phyloP scores from a whole-genome alignment of 371 early-diverging fungal species.

The Lichtheimia corymbifera region DNA sequence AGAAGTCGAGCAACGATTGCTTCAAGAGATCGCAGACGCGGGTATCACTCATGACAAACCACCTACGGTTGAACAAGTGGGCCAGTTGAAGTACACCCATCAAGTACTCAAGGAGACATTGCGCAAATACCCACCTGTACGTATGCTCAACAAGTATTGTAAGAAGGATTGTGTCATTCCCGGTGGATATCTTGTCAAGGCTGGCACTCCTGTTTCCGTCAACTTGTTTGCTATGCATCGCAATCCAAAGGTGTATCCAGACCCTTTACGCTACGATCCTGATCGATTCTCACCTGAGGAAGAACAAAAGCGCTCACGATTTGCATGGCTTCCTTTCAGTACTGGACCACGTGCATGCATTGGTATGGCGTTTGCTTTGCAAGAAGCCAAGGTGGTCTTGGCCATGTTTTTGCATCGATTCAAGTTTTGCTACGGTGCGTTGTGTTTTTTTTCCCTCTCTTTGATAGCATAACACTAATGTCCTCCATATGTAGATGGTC shows the following conservation, averaged over 20 bases:
- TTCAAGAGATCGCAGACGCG: slow-evolving; percentile 55
- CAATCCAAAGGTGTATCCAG: slow-evolving; percentile 45
- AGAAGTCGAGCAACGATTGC: slow-evolving; percentile 37
- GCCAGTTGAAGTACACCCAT: slow-evolving; percentile 40
- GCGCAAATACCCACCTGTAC: slow-evolving; percentile 54
- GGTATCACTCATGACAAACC: slow-evolving; percentile 38
- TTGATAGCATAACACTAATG: no score
- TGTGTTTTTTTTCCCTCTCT: not conserved
- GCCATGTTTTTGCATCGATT: slow-evolving; percentile 48
- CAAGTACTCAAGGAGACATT: slow-evolving; percentile 57
- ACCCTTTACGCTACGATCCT: slow-evolving; percentile 53
- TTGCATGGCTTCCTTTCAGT: slow-evolving; percentile 61
- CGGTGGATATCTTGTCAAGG: slow-evolving; percentile 42
- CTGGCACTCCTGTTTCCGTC: slow-evolving; percentile 18
- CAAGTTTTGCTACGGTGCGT: slow-evolving; percentile 35
- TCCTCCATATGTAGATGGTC: slow-evolving; percentile 26
- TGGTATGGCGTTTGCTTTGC: slow-evolving; percentile 57
- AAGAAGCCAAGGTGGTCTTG: slow-evolving; percentile 60
- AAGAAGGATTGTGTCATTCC: slow-evolving; percentile 53
- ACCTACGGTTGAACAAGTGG: slow-evolving; percentile 48
- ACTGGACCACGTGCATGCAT: slow-evolving; percentile 51
- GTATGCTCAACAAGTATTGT: slow-evolving; percentile 45
- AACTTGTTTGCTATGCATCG: slow-evolving; percentile 44
- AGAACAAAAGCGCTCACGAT: slow-evolving; percentile 52
- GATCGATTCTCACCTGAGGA: slow-evolving; percentile 58